Base-by-base conservation (phyloP, 148 eudicot species). In the Arctostaphylos glauca region DNA sequence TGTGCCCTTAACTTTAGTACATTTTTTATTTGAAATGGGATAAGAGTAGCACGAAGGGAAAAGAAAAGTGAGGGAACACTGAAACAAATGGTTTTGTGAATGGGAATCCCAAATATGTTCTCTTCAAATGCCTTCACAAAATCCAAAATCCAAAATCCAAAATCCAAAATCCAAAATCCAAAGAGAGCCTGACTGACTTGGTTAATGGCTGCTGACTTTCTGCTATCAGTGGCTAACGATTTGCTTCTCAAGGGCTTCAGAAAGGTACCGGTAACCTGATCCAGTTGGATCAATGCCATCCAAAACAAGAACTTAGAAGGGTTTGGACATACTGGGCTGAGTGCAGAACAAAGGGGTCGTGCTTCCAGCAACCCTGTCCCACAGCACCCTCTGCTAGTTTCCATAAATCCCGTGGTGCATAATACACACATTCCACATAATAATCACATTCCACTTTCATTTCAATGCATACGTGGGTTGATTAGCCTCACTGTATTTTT, bases 211-310 rank as follows among this genome's bases (percentile, higher is more conserved):
- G 43, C 59, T 12, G n/a, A 21, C 31, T 10, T 66, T 25, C 23
- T 64, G 14, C n/a, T 19, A 59, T 6, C 21, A 64, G 38, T 64
- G 70, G 41, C 80, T 23, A 19, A 50, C 13, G 19, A 82, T 48
- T 47, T 82, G 80, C 77, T 16, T 64, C 23, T 53, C 6, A 6
- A 82, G 56, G 15, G 74, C 58, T 67, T 77, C 3, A 18, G 85
- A 56, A 81, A 86, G 71, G 78, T 86, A 71, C 46, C 60, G 84
- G 47, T 90, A 89, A 18, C 82, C 85, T 16, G 82, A 71, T 89
- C 89, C 89, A 62, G 84, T 82, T 41, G 93, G 94, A 88, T 92
- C 93, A 82, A 85, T 81, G 55, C 90, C 85, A 79, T 92, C 97
- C 89, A 92, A 77, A 89, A 91, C 52, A 87, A 0, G 81, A 74